Evolutionary conservation across 176 grass and related monocot species (phyloP).

Genomic region (Chloris gayana): DNA sequence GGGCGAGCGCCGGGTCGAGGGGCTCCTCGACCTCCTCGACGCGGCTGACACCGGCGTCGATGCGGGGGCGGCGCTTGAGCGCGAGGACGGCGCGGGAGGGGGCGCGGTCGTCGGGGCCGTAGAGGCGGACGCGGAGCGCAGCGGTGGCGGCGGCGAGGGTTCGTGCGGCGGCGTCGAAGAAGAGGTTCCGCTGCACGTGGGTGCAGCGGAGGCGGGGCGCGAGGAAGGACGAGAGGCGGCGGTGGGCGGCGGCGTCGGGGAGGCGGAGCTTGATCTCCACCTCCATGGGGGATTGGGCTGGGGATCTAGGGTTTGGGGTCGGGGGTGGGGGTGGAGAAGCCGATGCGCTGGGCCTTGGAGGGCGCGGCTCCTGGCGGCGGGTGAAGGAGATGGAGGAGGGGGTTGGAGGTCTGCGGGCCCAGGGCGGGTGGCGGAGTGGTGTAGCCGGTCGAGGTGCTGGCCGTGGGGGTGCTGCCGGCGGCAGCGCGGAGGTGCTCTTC

Average conservation of each 20-base stretch:
- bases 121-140: slow-evolving; percentile 74
- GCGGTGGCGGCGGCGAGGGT: slow-evolving; percentile 60
- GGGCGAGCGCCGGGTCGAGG: slow-evolving; percentile 63
- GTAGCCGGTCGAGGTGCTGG: slow-evolving; percentile 23
- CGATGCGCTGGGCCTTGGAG: slow-evolving; percentile 73
- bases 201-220: slow-evolving; percentile 60
- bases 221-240: slow-evolving; percentile 71
- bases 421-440: slow-evolving; percentile 29
- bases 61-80: slow-evolving; percentile 72
- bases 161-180: slow-evolving; percentile 75
- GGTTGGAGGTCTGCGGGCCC: slow-evolving; percentile 36
- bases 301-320: slow-evolving; percentile 28
- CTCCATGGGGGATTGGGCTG: slow-evolving; percentile 48
- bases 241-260: slow-evolving; percentile 68
- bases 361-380: slow-evolving; percentile 57
- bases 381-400: slow-evolving; percentile 64
- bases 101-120: slow-evolving; percentile 44
- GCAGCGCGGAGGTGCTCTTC: slow-evolving; percentile 57
- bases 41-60: slow-evolving; percentile 72
- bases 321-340: slow-evolving; percentile 31
- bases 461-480: slow-evolving; percentile 19
- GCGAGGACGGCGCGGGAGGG: slow-evolving; percentile 65
- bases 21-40: slow-evolving; percentile 91
- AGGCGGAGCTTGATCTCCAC: slow-evolving; percentile 90
- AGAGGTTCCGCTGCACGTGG: slow-evolving; percentile 74